Evolutionary conservation across 169 alveolate genomes (phyloP), one percentile per base, ranked within the genome.

Genomic region (Eimeria falciformis): DNA sequence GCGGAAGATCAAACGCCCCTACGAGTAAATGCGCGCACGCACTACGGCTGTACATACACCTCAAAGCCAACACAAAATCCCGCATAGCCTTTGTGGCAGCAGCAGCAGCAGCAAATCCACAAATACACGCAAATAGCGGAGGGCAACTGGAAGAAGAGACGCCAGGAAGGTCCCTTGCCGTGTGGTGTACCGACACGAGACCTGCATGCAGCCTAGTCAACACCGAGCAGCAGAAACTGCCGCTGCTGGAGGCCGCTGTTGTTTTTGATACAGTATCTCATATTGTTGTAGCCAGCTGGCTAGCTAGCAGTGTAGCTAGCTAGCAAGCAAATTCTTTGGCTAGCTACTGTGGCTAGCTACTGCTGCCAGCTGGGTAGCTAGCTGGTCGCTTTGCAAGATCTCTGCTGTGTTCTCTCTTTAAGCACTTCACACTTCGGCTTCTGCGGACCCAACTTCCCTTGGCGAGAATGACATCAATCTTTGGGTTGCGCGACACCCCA

Each of bases 341-440:
- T 50, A 50, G 58, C 58, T 50, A n/a, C n/a, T n/a, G n/a, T n/a
- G n/a, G n/a, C n/a, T n/a, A n/a, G n/a, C n/a, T n/a, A n/a, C n/a
- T n/a, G n/a, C n/a, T n/a, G n/a, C n/a, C n/a, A n/a, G n/a, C n/a
- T n/a, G 58, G 58, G 17, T 66, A 23, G 5, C 5, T 12, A 21
- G 33, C 33, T 66, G 27, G 77, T 23, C 9, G 9, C 3, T 7
- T 17, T 37, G 23, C 27, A 40, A 71, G 12, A 4, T 33, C 23
- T 21, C 40, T 29, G 47, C 29, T 37, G 47, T 71, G 82, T 23
- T 71, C 82, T 23, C 82, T 71, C 14, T 33, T 2, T 18, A 71
- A 17, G 47, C 82, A 71, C 25, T 71, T 71, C 29, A 14, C n/a
- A 55, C 82, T 40, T 50, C 55, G 45, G 56, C 82, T 71, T 23